These are phyloP conservation scores for Penicillium sclerotigenum DNA, from an alignment of 2,329 filamentous ascomycete genomes.

Conservation along the genomic window DNA sequence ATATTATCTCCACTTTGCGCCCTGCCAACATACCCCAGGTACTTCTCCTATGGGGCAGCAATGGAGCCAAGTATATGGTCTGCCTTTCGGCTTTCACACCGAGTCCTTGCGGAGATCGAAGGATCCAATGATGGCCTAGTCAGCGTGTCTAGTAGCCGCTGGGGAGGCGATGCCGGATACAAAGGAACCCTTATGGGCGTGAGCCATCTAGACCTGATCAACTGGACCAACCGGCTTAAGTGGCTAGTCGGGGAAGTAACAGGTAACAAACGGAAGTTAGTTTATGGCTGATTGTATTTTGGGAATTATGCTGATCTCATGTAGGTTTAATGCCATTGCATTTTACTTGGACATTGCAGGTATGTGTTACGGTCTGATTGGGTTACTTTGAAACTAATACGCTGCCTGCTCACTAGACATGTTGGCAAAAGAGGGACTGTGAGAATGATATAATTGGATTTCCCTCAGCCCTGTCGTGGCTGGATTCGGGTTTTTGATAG, in stretches of 20 bases:
- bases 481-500: neutral
- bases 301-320: neutral
- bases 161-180: conserved; percentile 55
- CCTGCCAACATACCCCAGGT: conserved; percentile 33
- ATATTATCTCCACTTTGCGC: neutral
- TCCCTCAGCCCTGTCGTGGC: conserved; percentile 1
- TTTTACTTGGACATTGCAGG: conserved; percentile 65
- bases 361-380: conserved; percentile 29
- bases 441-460: conserved; percentile 19
- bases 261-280: conserved; percentile 51
- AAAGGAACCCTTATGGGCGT: conserved; percentile 63
- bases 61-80: conserved; percentile 56
- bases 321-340: conserved; percentile 59
- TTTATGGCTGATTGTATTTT: neutral
- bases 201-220: conserved; percentile 63
- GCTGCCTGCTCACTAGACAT: conserved; percentile 48
- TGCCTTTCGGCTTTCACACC: conserved; percentile 56
- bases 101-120: conserved; percentile 53
- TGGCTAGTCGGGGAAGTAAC: conserved; percentile 57
- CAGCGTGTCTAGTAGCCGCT: conserved; percentile 56
- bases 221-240: conserved; percentile 62
- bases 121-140: conserved; percentile 63
- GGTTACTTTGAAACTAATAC: conserved; percentile 2
- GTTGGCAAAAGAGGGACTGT: conserved; percentile 64
- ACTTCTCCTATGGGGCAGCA: conserved; percentile 62